phyloP scores from a whole-genome alignment of 2,329 filamentous ascomycete genomes.

The Ambrosiella cleistominuta region DNA sequence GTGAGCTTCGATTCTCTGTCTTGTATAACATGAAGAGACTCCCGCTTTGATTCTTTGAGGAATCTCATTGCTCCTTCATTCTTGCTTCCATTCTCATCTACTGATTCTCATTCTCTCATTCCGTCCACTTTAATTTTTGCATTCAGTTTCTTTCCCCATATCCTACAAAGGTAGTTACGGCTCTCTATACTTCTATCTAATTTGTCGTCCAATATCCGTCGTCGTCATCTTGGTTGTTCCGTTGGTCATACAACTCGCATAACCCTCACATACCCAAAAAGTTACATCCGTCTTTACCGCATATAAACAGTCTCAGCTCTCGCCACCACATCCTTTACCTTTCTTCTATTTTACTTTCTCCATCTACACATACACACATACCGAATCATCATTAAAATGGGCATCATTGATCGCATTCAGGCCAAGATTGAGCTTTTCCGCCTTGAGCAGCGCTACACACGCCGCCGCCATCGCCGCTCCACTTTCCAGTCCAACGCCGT shows the following conservation, averaged over 20 bases:
- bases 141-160: background rate
- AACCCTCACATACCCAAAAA: background rate
- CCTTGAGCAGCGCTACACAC: constrained; percentile 87
- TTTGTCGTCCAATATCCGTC: background rate
- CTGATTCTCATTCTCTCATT: background rate
- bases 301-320: background rate
- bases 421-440: constrained; percentile 77
- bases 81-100: background rate
- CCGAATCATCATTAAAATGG: constrained; percentile 23
- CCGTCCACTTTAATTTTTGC: background rate
- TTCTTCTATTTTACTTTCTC: background rate
- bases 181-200: background rate
- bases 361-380: background rate
- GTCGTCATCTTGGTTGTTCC: background rate
- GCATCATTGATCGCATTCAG: constrained; percentile 41
- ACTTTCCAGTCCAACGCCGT: constrained; percentile 77
- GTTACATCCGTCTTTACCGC: background rate
- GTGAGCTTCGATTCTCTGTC: background rate
- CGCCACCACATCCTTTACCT: background rate
- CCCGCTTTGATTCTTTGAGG: background rate
- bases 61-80: background rate
- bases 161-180: background rate
- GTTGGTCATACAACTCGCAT: background rate
- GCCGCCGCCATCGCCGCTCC: constrained; percentile 67
- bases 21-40: constrained; percentile 4